A percentile compares a stretch with the other conserved stretches of the same genome.
Conservation (phyloP, 1,139 yeast species). For the Barnettozyma hawaiiensis region DNA sequence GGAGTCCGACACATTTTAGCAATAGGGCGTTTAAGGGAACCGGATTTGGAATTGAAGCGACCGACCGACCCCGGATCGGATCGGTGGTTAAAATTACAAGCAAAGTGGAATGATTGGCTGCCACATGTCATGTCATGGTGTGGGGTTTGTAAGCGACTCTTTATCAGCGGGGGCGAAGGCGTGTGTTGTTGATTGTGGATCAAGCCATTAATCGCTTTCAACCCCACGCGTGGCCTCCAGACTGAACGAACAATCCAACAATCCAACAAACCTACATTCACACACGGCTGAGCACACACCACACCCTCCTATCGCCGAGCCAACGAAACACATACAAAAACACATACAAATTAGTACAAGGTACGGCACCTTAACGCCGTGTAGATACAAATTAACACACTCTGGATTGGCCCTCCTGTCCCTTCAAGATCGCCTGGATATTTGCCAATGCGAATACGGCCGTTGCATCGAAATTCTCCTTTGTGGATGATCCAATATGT, state of each 20-base stretch:
- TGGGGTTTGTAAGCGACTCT: not conserved
- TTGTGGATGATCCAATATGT: conserved; percentile 72
- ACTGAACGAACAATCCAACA: too few species aligned
- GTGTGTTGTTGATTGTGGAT: too few species aligned
- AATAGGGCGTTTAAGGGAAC: conserved; percentile 8
- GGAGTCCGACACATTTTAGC: conserved; percentile 6
- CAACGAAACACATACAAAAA: too few species aligned
- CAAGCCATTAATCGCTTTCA: too few species aligned
- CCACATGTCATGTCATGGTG: not conserved
- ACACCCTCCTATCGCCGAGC: conserved; percentile 5
- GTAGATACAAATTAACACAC: conserved; percentile 29
- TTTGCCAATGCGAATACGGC: conserved; percentile 43
- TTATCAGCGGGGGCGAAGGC: too few species aligned
- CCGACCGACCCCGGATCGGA: conserved; percentile 4
- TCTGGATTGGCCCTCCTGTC: conserved; percentile 32
- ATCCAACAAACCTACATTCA: not conserved
- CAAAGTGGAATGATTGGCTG: too few species aligned
- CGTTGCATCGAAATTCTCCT: conserved; percentile 43
- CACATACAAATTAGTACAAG: too few species aligned
- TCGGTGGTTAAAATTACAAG: too few species aligned
- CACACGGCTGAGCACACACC: conserved; percentile 1
- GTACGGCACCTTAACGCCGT: too few species aligned
- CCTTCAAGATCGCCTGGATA: conserved; percentile 37
- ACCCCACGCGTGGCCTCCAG: too few species aligned
- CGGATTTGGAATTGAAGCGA: conserved; percentile 8